Evolutionary conservation across 1,139 yeast genomes (phyloP).

Genomic region (Kurtzmaniella quercitrusa): DNA sequence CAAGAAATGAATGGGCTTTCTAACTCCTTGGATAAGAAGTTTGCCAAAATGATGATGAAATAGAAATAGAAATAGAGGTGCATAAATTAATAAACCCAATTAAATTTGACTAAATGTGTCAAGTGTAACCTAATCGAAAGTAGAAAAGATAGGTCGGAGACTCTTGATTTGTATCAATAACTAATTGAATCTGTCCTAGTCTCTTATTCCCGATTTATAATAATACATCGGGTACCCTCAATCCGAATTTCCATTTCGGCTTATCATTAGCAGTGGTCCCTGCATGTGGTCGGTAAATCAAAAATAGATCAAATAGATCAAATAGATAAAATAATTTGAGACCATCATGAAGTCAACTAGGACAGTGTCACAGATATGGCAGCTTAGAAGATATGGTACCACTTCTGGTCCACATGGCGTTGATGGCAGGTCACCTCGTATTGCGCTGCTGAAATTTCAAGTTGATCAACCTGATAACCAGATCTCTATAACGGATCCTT

Average conservation of each 20-base stretch:
- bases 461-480: neutral
- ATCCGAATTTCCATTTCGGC: neutral
- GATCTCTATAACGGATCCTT: constrained; percentile 61
- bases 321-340: neutral
- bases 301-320: neutral
- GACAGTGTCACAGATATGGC: neutral
- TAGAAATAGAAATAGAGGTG: neutral
- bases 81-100: too few species aligned
- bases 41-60: constrained; percentile 34
- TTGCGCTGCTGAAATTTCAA: neutral
- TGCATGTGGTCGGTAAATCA: neutral
- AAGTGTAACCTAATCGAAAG: too few species aligned
- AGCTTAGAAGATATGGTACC: neutral
- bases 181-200: too few species aligned
- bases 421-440: constrained; percentile 32
- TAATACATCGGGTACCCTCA: neutral
- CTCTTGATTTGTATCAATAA: too few species aligned
- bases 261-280: neutral
- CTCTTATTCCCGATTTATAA: neutral
- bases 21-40: constrained; percentile 39
- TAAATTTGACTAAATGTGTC: too few species aligned
- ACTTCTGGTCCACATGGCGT: constrained; percentile 35
- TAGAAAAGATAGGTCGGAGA: too few species aligned
- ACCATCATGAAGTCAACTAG: neutral
- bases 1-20: constrained; percentile 73